Percentiles rank a stretch among this genome's conserved stretches.
Conservation (phyloP, 192 early-diverging fungal species). For the Backusella parvicylindrica region DNA sequence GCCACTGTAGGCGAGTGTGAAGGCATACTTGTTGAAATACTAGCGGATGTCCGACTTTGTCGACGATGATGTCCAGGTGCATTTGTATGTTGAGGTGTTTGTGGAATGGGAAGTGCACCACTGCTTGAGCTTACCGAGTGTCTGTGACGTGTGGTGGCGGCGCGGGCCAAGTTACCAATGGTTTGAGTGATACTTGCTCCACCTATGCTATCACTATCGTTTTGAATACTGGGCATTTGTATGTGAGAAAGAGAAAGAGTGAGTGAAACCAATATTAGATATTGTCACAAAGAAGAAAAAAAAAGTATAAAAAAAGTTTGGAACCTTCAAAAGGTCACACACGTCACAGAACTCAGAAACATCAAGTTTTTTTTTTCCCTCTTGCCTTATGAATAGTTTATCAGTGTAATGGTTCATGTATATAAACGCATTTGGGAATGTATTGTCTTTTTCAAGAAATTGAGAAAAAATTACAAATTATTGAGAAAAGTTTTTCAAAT, state of each 20-base stretch:
- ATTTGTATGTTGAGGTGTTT: conserved; percentile 4
- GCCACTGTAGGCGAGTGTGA: background rate
- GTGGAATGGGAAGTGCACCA: background rate
- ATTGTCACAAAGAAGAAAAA: background rate
- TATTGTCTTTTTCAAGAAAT: too few relatives aligned
- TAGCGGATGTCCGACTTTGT: background rate
- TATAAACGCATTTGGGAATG: too few relatives aligned
- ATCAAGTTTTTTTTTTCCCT: background rate
- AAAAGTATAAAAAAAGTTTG: background rate
- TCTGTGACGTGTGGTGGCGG: background rate
- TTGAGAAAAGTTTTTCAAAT: too few relatives aligned
- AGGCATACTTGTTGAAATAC: background rate
- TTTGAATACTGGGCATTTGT: background rate
- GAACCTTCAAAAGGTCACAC: background rate
- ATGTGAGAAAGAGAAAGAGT: background rate
- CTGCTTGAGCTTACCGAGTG: background rate
- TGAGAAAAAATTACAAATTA: too few relatives aligned
- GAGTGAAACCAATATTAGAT: too few relatives aligned
- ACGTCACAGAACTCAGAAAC: background rate
- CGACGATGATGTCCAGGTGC: background rate
- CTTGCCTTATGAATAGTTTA: background rate
- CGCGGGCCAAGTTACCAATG: conserved; percentile 4
- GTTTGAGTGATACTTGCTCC: background rate
- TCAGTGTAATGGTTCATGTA: too few relatives aligned
- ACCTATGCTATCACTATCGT: background rate